Conservation (phyloP, 1,139 yeast genomes). For the Lodderomyces oxycetoniae region DNA sequence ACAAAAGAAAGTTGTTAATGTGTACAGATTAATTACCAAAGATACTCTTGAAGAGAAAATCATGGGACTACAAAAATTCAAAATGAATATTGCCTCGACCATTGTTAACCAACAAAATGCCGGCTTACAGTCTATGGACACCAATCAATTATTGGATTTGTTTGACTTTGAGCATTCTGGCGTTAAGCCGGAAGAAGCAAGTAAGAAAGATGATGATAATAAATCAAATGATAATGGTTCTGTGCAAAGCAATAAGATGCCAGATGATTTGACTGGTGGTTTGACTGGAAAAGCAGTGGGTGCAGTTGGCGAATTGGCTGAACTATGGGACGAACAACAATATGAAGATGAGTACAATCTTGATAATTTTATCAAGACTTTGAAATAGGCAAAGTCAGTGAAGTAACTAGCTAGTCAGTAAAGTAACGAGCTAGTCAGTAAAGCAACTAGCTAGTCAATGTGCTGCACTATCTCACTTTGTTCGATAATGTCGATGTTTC, state of each 20-base stretch:
- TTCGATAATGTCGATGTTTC: too few species aligned
- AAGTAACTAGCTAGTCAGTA: too few species aligned
- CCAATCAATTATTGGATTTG: slow-evolving; percentile 86
- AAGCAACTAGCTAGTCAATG: too few species aligned
- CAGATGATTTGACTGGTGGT: slow-evolving; percentile 59
- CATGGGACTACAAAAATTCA: slow-evolving; percentile 97
- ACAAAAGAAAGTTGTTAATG: slow-evolving; percentile 95
- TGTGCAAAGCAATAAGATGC: slow-evolving; percentile 19
- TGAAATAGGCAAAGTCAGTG: slow-evolving; percentile 28
- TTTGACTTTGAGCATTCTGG: slow-evolving; percentile 69
- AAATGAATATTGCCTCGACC: slow-evolving; percentile 94
- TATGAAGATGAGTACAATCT: slow-evolving; percentile 95
- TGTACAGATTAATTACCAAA: slow-evolving; percentile 85
- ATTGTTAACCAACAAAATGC: slow-evolving; percentile 95
- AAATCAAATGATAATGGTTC: slow-evolving; percentile 19
- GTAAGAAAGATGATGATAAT: slow-evolving; percentile 18
- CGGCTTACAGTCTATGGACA: slow-evolving; percentile 93
- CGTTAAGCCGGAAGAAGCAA: slow-evolving; percentile 24
- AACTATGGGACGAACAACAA: slow-evolving; percentile 93
- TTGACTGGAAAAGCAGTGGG: slow-evolving; percentile 61
- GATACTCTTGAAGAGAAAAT: slow-evolving; percentile 94
- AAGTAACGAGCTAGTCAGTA: too few species aligned
- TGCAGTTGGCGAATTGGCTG: slow-evolving; percentile 85
- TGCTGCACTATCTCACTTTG: too few species aligned
- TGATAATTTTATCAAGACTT: slow-evolving; percentile 83